Base-by-base conservation (phyloP, 2,329 filamentous ascomycete species). In the Aspergillus hortae region DNA sequence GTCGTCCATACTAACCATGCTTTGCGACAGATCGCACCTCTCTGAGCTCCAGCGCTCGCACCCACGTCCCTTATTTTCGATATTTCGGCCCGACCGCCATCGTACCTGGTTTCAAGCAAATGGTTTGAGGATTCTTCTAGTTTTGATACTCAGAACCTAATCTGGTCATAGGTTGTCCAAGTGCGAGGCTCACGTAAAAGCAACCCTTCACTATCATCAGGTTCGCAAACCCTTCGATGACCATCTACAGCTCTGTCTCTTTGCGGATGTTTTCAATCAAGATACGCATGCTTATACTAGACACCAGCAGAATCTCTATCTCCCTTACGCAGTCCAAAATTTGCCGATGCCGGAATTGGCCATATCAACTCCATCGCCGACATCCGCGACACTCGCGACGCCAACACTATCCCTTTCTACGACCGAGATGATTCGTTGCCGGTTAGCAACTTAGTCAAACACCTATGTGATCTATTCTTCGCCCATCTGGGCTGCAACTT, bases 1-100 rank as follows among this genome's bases (percentile, higher is more conserved):
- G 19, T 6, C 15, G 40, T 2, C 15, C 42, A 14, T 44, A n/a
- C 21, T 44, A 10, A 32, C 23, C 2, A 4, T 19, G 15, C 32
- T 15, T 32, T 14, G 17, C 12, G 15, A 32, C 46, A 72, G 70
- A 57, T 54, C 67, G 69, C n/a, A 72, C 70, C 10, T 71, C 69
- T 36, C 42, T 72, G 27, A 67, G 69, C 55, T 68, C 67, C 41
- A 65, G 55, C 25, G 61, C 63, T 56, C 70, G 69, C 49, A 73
- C 70, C 9, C 70, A 74, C 49, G 89, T 95, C 57, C 90, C 90
- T 0, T 96, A 94, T 67, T 95, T 95, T 63, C 80, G 91, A 54
- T 95, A 94, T 70, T 94, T 95, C 66, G 91, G 90, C 0, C 89
- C 90, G 0, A 95, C 91, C 1, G 91, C 90, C 56, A 95, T 95